phyloP scores from a whole-genome alignment of 2,329 filamentous ascomycete genomes.

The Lasiodiplodia gonubiensis region DNA sequence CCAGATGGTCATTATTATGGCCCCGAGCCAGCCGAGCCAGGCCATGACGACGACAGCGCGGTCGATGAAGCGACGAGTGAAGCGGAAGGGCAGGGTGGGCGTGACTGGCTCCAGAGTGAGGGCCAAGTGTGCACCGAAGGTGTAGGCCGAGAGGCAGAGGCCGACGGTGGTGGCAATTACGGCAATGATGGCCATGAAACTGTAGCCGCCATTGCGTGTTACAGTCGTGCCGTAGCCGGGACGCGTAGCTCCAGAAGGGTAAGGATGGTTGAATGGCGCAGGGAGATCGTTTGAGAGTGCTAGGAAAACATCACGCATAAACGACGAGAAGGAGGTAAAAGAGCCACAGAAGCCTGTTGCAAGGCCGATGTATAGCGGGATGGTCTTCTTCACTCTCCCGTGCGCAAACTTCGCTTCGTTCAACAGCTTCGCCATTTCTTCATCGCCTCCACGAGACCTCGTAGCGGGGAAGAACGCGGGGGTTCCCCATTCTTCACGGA shows the following conservation, averaged over 20 bases:
- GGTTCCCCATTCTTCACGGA: constrained; percentile 69
- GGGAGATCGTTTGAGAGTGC: constrained; percentile 76
- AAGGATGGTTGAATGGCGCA: constrained; percentile 53
- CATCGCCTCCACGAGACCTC: constrained; percentile 41
- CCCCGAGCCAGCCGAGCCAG: constrained; percentile 78
- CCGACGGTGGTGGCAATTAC: constrained; percentile 75
- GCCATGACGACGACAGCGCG: constrained; percentile 67
- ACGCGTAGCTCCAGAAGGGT: constrained; percentile 37
- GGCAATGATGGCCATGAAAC: constrained; percentile 79
- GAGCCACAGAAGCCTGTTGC: constrained; percentile 88
- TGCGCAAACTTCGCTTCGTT: constrained; percentile 39
- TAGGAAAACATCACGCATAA: constrained; percentile 80
- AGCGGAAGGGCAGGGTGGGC: constrained; percentile 64
- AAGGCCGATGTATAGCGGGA: constrained; percentile 86
- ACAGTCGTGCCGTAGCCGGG: constrained; percentile 41
- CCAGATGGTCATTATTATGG: constrained; percentile 72
- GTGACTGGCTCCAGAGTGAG: constrained; percentile 62
- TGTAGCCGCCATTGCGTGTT: constrained; percentile 73
- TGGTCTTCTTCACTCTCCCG: constrained; percentile 74
- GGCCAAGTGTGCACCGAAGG: constrained; percentile 77
- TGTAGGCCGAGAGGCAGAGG: constrained; percentile 72
- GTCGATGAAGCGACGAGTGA: constrained; percentile 68
- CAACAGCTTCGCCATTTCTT: constrained; percentile 43
- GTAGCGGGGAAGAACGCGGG: constrained; percentile 45
- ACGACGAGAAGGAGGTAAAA: constrained; percentile 88